Percentiles rank a stretch among this genome's conserved stretches.
Evolutionary conservation across 106 monocot species (phyloP).

Genomic region (Triglochin maritima): DNA sequence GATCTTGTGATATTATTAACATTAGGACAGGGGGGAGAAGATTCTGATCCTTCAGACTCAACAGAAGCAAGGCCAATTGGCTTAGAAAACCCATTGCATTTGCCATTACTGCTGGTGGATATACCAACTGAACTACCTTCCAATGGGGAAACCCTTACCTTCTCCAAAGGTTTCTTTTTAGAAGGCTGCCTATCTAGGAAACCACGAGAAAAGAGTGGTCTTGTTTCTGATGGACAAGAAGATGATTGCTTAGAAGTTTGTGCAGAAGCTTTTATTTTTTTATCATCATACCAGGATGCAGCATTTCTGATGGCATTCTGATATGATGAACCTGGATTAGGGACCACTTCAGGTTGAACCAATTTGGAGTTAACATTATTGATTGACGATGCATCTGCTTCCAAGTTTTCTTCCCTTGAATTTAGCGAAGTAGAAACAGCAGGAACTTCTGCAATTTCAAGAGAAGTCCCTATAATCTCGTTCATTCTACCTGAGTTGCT

Average conservation of each 20-base stretch:
- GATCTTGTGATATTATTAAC: no score
- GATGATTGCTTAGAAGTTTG: not conserved
- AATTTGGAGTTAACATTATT: not conserved
- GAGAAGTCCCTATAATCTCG: not conserved
- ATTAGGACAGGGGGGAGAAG: no score
- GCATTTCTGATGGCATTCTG: not conserved
- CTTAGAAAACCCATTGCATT: conserved; percentile 5
- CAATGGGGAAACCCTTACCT: not conserved
- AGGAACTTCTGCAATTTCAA: not conserved
- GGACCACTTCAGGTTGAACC: not conserved
- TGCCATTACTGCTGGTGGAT: conserved; percentile 2
- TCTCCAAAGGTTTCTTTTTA: not conserved
- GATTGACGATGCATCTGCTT: not conserved
- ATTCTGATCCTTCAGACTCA: no score
- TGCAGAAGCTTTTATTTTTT: no score
- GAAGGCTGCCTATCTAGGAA: conserved; percentile 11
- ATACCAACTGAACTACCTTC: not conserved
- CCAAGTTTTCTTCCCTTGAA: not conserved
- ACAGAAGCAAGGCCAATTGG: not conserved
- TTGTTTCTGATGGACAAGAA: conserved; percentile 5
- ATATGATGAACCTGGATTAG: no score
- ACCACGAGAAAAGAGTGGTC: conserved; percentile 21
- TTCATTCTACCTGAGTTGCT: not conserved
- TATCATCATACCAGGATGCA: not conserved
- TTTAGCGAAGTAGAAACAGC: not conserved